phyloP scores from a whole-genome alignment of 1,284 basidiomycete species.

The Ceratobasidium sp. region DNA sequence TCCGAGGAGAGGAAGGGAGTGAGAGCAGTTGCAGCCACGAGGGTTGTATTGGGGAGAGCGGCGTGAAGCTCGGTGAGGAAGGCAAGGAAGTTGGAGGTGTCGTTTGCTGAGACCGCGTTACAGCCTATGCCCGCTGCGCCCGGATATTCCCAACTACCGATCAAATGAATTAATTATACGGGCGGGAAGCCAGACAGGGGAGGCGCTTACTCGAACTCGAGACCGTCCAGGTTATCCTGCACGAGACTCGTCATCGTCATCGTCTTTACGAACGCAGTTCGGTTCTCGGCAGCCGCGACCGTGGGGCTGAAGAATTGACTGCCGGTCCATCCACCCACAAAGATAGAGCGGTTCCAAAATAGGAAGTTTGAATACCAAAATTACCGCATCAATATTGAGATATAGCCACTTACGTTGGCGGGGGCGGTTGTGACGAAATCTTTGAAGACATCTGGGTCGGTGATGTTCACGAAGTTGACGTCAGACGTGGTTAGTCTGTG shows the following conservation, averaged over 20 bases:
- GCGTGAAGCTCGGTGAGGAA: constrained; percentile 61
- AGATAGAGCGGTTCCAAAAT: constrained; percentile 45
- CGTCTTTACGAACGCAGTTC: constrained; percentile 59
- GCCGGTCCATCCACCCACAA: constrained; percentile 45
- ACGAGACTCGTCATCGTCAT: constrained; percentile 60
- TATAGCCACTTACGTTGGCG: constrained; percentile 37
- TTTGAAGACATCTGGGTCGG: constrained; percentile 39
- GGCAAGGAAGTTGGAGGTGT: constrained; percentile 61
- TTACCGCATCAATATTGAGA: background rate
- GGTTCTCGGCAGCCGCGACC: constrained; percentile 53
- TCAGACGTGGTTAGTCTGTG: constrained; percentile 29
- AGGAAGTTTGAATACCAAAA: background rate
- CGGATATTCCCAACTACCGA: constrained; percentile 65
- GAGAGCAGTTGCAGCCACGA: constrained; percentile 63
- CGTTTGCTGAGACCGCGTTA: constrained; percentile 57
- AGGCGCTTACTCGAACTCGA: constrained; percentile 57
- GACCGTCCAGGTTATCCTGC: constrained; percentile 62
- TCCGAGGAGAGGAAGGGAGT: constrained; percentile 60
- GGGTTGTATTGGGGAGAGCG: constrained; percentile 59
- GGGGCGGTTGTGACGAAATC: constrained; percentile 46
- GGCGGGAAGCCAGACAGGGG: background rate
- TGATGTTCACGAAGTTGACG: constrained; percentile 40
- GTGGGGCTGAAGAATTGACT: constrained; percentile 61
- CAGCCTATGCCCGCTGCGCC: constrained; percentile 58
- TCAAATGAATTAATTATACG: background rate